Evolutionary conservation across 2,329 filamentous ascomycete genomes (phyloP).

Genomic region (Kalaharituber pfeilii): DNA sequence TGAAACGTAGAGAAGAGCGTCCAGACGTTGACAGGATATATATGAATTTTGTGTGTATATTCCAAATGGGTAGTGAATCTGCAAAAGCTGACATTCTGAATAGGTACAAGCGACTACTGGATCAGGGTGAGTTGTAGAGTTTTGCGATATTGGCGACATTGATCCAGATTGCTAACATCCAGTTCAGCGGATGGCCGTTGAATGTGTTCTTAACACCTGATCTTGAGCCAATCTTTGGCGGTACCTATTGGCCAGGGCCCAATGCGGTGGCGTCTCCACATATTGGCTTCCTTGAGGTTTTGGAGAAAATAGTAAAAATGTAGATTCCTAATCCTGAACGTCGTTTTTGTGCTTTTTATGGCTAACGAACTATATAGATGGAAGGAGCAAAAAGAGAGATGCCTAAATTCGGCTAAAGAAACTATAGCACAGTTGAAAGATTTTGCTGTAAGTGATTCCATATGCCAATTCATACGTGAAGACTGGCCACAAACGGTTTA

Average conservation of each 20-base stretch:
- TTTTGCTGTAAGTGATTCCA: slow-evolving; percentile 40
- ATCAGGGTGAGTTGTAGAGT: slow-evolving; percentile 15
- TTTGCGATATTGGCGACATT: background rate
- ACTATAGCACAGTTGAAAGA: slow-evolving; percentile 65
- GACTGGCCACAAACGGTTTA: slow-evolving; percentile 1
- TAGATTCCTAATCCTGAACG: slow-evolving; percentile 3
- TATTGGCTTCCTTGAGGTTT: slow-evolving; percentile 64
- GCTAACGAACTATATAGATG: slow-evolving; percentile 33
- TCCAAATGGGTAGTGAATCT: background rate
- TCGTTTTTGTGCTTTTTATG: background rate
- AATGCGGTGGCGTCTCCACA: slow-evolving; percentile 42
- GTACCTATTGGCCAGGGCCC: slow-evolving; percentile 86
- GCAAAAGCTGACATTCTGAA: background rate
- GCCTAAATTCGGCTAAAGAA: slow-evolving; percentile 65
- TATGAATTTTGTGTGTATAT: slow-evolving; percentile 60
- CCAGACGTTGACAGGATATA: slow-evolving; percentile 91
- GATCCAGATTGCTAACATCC: background rate
- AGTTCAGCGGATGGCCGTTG: slow-evolving; percentile 70
- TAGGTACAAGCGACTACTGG: slow-evolving; percentile 69
- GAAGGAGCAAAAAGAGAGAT: slow-evolving; percentile 67
- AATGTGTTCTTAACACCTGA: slow-evolving; percentile 95
- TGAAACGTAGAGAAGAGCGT: slow-evolving; percentile 62
- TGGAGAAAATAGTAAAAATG: slow-evolving; percentile 55
- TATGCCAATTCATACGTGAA: background rate
- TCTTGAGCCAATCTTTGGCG: slow-evolving; percentile 84